Percentiles rank a stretch among this genome's conserved stretches.
Evolutionary conservation across 164 flowering plant species (phyloP).

Genomic region (Annona cherimola): DNA sequence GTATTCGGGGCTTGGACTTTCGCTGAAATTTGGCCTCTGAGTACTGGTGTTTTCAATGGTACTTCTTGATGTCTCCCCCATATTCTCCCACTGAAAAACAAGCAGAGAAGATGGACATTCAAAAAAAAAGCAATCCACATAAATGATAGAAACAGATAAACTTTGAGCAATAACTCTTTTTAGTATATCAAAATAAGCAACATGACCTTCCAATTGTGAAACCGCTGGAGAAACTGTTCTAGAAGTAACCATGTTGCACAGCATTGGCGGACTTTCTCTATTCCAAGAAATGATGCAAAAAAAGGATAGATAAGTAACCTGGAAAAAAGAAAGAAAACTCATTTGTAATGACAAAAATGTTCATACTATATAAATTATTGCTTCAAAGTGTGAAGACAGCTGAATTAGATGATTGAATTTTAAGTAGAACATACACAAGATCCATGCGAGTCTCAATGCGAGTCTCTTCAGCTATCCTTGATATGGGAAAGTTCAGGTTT

Average conservation of each 20-base stretch:
- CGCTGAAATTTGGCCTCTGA: slow-evolving; percentile 34
- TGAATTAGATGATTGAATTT: slow-evolving; percentile 9
- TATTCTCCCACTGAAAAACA: slow-evolving; percentile 77
- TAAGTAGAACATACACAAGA: slow-evolving; percentile 63
- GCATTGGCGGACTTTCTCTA: slow-evolving; percentile 89
- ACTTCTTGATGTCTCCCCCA: slow-evolving; percentile 54
- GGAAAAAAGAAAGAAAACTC: slow-evolving; percentile 19
- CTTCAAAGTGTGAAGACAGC: not conserved
- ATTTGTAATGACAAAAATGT: not conserved
- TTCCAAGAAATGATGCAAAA: slow-evolving; percentile 91
- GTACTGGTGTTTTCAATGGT: slow-evolving; percentile 34
- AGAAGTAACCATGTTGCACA: slow-evolving; percentile 97
- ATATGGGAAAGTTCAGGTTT: slow-evolving; percentile 31
- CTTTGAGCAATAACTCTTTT: not conserved
- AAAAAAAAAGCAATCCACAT: not conserved
- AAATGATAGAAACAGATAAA: not conserved
- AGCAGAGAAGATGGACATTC: slow-evolving; percentile 19
- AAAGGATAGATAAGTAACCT: slow-evolving; percentile 88
- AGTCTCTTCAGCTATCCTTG: slow-evolving; percentile 36
- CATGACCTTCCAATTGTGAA: slow-evolving; percentile 83
- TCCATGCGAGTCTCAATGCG: slow-evolving; percentile 70
- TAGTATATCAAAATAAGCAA: slow-evolving; percentile 5
- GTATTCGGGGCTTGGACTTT: slow-evolving; percentile 43
- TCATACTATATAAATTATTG: not conserved
- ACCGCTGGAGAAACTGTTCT: slow-evolving; percentile 75